Percentiles rank a stretch among this genome's conserved stretches.
phyloP scores from a whole-genome alignment of 2,329 filamentous ascomycete genomes.

The Nemania abortiva region DNA sequence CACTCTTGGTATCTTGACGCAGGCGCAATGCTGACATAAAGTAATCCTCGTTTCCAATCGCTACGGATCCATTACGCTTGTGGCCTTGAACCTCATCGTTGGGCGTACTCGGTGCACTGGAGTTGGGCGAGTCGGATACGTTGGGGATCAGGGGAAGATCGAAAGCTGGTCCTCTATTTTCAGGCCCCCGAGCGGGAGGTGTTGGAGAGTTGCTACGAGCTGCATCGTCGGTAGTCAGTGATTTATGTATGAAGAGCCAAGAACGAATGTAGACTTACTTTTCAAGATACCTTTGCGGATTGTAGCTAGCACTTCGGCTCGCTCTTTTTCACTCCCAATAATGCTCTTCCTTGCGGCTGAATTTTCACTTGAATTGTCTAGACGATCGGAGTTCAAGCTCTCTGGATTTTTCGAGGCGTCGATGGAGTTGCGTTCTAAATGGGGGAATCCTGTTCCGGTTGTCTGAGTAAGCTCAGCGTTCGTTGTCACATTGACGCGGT shows the following conservation, averaged over 20 bases:
- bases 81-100: conserved; percentile 79
- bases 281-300: conserved; percentile 97
- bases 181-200: conserved; percentile 73
- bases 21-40: conserved; percentile 83
- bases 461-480: conserved; percentile 75
- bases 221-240: conserved; percentile 50
- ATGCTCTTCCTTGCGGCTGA: too few species aligned
- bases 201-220: conserved; percentile 75
- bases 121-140: conserved; percentile 81
- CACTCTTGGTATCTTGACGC: conserved; percentile 80
- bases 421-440: conserved; percentile 83
- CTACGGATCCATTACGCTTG: conserved; percentile 75
- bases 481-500: conserved; percentile 81
- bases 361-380: too few species aligned
- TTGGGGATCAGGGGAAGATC: conserved; percentile 72
- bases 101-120: conserved; percentile 89
- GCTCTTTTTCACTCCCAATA: conserved; percentile 83
- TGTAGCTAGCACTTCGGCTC: conserved; percentile 89
- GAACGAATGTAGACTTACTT: conserved; percentile 62
- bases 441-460: conserved; percentile 84
- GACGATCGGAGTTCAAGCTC: conserved; percentile 45
- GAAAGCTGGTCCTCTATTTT: conserved; percentile 65
- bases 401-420: conserved; percentile 68
- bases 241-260: neutral
- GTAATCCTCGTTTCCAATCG: conserved; percentile 87